These are phyloP conservation scores for Collybia sordida DNA, from an alignment of 768 basidiomycete genomes.

Conservation along the genomic window DNA sequence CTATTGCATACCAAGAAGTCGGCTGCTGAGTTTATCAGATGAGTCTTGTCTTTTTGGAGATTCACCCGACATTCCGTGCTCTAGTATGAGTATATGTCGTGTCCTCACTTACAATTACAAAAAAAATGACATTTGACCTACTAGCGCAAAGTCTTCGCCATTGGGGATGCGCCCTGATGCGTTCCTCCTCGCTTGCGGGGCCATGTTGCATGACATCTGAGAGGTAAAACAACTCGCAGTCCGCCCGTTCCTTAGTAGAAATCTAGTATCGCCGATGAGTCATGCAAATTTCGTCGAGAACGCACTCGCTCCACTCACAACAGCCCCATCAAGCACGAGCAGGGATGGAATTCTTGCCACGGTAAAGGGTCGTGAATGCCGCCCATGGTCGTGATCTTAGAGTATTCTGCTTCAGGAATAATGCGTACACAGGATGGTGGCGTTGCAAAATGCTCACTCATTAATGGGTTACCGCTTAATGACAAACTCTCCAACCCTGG, in stretches of 20 bases:
- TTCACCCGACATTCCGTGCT: constrained; percentile 55
- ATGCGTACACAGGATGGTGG: constrained; percentile 3
- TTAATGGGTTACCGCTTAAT: constrained; percentile 63
- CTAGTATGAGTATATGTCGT: constrained; percentile 29
- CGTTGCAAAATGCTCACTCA: constrained; percentile 40
- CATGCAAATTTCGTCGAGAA: too few species aligned
- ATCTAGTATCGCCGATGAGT: constrained; percentile 42
- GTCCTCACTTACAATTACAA: too few species aligned
- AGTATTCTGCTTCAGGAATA: constrained; percentile 4
- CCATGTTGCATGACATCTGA: constrained; percentile 56
- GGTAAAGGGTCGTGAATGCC: constrained; percentile 54
- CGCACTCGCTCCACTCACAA: constrained; percentile 37
- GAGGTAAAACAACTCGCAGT: constrained; percentile 83
- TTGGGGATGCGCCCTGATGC: constrained; percentile 54
- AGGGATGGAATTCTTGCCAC: constrained; percentile 72
- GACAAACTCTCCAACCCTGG: constrained; percentile 63
- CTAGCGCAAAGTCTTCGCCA: constrained; percentile 66
- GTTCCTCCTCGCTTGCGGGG: constrained; percentile 40
- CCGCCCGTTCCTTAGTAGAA: constrained; percentile 65
- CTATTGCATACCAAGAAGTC: constrained; percentile 53
- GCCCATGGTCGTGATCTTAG: constrained; percentile 35
- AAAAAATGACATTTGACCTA: constrained; percentile 29
- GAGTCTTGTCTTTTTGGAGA: constrained; percentile 20
- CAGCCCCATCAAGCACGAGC: constrained; percentile 58
- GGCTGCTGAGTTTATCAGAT: constrained; percentile 56